Percentiles rank a stretch among this genome's conserved stretches.
phyloP scores from a whole-genome alignment of 306 rosid species.

The Lupinus albus region DNA sequence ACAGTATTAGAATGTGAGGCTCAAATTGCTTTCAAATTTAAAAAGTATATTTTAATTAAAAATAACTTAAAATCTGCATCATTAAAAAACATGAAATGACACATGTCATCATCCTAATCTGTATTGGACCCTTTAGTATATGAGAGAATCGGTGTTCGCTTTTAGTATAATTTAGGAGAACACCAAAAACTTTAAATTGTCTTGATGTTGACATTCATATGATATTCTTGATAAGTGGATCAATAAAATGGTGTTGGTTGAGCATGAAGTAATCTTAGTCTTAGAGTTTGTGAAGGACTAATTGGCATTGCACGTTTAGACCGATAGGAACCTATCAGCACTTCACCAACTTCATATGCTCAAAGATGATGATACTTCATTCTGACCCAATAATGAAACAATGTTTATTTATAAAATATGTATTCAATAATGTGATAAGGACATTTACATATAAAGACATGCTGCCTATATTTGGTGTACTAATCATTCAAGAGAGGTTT shows the following conservation, averaged over 20 bases:
- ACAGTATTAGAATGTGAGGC: too few species aligned
- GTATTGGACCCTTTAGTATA: too few species aligned
- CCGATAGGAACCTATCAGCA: slow-evolving; percentile 37
- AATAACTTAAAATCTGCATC: too few species aligned
- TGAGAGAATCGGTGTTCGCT: too few species aligned
- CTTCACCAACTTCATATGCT: slow-evolving; percentile 34
- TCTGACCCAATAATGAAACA: slow-evolving; percentile 37
- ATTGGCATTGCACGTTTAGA: neutral
- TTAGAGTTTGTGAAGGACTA: neutral
- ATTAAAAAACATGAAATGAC: too few species aligned
- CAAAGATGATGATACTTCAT: slow-evolving; percentile 23
- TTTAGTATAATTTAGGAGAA: too few species aligned
- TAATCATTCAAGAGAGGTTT: slow-evolving; percentile 2
- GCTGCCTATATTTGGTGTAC: neutral
- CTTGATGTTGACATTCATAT: neutral
- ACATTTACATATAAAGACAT: neutral
- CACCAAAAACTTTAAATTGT: too few species aligned
- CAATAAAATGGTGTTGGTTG: slow-evolving; percentile 21
- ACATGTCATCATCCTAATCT: too few species aligned
- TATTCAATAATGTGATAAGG: neutral
- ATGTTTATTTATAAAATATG: neutral
- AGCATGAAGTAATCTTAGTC: neutral
- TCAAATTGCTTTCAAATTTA: too few species aligned
- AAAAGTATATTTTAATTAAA: too few species aligned
- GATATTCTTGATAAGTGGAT: neutral